phyloP scores from a whole-genome alignment of 805 yeast genomes.

The Lipomyces yamanashiensis region DNA sequence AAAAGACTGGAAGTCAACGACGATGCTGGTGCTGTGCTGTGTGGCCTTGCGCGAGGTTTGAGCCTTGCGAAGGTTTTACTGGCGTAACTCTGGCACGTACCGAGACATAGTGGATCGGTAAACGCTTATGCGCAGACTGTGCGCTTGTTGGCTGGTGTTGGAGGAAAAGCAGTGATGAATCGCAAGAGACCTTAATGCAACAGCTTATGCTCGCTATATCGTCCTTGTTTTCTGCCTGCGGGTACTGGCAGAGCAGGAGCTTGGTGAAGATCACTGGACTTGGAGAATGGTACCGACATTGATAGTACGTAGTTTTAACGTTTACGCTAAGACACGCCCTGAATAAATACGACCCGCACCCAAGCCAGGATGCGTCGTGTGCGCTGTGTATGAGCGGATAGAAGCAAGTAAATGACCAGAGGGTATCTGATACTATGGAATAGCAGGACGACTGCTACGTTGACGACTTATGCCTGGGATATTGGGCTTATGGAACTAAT shows the following conservation, averaged over 20 bases:
- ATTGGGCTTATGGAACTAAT: not conserved
- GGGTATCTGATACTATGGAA: too few species aligned
- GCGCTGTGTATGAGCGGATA: not conserved
- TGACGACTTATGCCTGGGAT: not conserved
- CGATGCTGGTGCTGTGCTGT: not conserved
- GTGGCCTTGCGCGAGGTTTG: constrained; percentile 9
- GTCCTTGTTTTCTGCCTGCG: too few species aligned
- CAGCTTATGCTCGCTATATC: not conserved
- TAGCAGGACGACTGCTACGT: too few species aligned
- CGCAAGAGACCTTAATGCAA: not conserved
- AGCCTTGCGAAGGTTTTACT: constrained; percentile 8
- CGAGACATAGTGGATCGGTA: not conserved
- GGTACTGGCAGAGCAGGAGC: not conserved
- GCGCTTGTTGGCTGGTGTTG: too few species aligned
- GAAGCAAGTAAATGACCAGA: too few species aligned
- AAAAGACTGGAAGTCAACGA: not conserved
- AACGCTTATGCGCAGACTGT: too few species aligned
- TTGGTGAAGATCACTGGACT: not conserved
- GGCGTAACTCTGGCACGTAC: constrained; percentile 13
- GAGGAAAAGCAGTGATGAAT: too few species aligned
- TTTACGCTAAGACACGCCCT: constrained; percentile 11
- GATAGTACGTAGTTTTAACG: constrained; percentile 1
- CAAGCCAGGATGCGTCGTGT: not conserved
- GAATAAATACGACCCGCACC: not conserved
- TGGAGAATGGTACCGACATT: not conserved